Evolutionary conservation across 202 grass and related monocot genomes (phyloP), one percentile per base, ranked within the genome.

Genomic region (Setaria viridis): DNA sequence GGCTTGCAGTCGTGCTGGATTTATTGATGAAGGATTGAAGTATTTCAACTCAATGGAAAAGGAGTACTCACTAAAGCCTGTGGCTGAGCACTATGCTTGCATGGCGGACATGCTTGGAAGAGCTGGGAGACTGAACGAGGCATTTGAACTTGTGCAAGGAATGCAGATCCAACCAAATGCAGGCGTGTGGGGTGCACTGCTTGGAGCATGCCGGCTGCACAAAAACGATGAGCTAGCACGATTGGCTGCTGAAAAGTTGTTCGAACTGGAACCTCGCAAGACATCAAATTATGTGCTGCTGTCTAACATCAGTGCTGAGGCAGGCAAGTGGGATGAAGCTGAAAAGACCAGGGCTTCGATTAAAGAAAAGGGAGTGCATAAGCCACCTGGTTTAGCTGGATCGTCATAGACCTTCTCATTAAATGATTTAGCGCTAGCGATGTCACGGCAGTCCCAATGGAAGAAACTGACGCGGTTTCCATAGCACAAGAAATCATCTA

Each of bases 151-250:
- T 72, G 80, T 92, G 20, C 73, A 90, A 70, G 85, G 79, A 72
- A 98, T 98, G 93, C 80, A 83, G 42, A 82, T 92, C 35, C 41
- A 87, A 70, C 81, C 85, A 76, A 91, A 85, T 79, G 85, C 83
- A 15, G 87, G 93, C 9, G 63, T 95, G n/a, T 98, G 93, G 95
- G 93, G 95, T 21, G 89, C 95, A 45, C 84, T 98, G 76, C 93
- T 98, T 82, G 89, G 88, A 75, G 91, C 95, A 67, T 98, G 89
- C 60, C 82, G 71, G 9, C 70, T 98, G 56, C 71, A 95, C 70
- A 88, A 87, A 79, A 94, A 94, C 57, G 56, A 87, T 19, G 85
- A 94, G 74, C 80, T 98, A 5, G 93, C 91, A 33, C 67, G 13
- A 25, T 35, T 89, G 53, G 93, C 86, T 12, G 81, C 86, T 12